These are phyloP conservation scores for Solanum dulcamara DNA, from an alignment of 257 asterid species.

Conservation along the genomic window DNA sequence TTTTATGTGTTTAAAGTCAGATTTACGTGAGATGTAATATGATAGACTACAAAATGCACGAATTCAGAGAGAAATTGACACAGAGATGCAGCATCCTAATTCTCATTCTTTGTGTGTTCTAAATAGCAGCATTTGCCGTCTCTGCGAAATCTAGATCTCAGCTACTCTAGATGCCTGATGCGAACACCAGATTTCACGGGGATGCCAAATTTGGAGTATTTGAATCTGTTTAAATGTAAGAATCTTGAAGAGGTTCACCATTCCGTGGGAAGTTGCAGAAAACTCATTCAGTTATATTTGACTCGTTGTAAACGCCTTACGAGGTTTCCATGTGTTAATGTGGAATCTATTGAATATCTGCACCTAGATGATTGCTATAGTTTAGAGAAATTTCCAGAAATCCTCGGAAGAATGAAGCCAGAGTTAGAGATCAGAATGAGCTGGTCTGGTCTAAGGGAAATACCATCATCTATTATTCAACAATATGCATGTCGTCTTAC, in stretches of 20 bases:
- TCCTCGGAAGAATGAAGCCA: neutral
- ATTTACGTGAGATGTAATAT: too few species aligned
- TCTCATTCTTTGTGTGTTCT: too few species aligned
- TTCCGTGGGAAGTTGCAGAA: neutral
- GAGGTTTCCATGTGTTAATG: neutral
- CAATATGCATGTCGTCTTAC: neutral
- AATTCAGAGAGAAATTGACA: neutral
- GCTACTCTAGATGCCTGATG: too few species aligned
- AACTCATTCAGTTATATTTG: neutral
- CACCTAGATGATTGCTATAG: neutral
- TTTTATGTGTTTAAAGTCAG: neutral
- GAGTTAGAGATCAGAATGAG: neutral
- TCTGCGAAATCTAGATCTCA: too few species aligned
- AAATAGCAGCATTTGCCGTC: too few species aligned
- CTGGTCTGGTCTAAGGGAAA: too few species aligned
- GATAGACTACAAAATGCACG: neutral
- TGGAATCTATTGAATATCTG: neutral
- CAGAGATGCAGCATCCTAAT: neutral
- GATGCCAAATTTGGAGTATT: neutral
- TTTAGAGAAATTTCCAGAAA: neutral
- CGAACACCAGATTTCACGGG: neutral
- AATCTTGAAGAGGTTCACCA: neutral
- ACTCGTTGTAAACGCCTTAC: neutral
- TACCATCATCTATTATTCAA: neutral
- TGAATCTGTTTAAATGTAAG: neutral